phyloP scores from a whole-genome alignment of 208 protist species.

The Angomonas deanei region DNA sequence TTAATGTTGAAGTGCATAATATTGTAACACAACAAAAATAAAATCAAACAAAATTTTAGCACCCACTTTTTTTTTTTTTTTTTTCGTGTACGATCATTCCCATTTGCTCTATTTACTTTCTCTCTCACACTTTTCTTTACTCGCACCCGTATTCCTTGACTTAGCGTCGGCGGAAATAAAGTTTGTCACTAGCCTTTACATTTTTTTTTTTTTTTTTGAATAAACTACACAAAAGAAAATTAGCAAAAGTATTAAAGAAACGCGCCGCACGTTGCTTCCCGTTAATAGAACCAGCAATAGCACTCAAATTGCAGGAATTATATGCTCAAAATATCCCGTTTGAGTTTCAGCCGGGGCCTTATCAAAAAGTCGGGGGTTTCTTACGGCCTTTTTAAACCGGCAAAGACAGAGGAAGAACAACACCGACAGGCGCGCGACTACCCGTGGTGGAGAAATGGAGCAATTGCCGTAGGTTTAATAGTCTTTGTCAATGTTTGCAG shows the following conservation, averaged over 20 bases:
- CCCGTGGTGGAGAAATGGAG: conserved; percentile 82
- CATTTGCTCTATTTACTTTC: background rate
- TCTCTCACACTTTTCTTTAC: background rate
- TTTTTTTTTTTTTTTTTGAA: conserved; percentile 3
- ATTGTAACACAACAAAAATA: too few species aligned
- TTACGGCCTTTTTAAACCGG: background rate
- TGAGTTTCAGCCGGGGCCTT: too few species aligned
- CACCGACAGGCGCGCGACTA: conserved; percentile 70
- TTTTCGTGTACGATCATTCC: conserved; percentile 3
- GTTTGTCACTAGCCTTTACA: background rate
- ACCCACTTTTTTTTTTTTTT: background rate
- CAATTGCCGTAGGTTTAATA: conserved; percentile 58
- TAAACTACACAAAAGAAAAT: background rate
- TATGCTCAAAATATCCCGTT: too few species aligned
- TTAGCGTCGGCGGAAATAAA: background rate
- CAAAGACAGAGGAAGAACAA: conserved; percentile 1
- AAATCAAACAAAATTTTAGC: background rate
- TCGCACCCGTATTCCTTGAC: background rate
- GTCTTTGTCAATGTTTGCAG: conserved; percentile 66
- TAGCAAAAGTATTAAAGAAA: background rate
- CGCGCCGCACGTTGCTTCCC: background rate
- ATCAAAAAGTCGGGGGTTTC: too few species aligned
- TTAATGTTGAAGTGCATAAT: too few species aligned
- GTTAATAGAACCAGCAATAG: background rate
- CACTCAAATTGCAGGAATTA: background rate